Conservation (phyloP, 129 eudicot species). For the Pittosporum tobira region DNA sequence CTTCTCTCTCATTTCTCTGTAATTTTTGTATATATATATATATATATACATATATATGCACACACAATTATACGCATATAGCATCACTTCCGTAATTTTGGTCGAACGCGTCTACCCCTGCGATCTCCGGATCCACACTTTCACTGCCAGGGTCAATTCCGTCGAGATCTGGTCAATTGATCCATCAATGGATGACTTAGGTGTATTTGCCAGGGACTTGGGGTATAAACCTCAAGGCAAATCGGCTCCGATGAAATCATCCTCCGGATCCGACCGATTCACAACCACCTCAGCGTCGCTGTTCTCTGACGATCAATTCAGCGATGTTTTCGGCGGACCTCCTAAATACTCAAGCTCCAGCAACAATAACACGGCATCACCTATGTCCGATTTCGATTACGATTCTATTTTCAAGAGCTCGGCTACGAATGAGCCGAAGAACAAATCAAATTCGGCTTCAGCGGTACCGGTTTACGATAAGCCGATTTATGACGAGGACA, state of each 20-base stretch:
- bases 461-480: slow-evolving; percentile 77
- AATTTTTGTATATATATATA: not conserved
- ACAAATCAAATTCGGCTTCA: slow-evolving; percentile 24
- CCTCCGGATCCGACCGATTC: slow-evolving; percentile 34
- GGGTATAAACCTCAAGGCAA: slow-evolving; percentile 74
- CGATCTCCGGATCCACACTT: slow-evolving; percentile 12
- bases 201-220: slow-evolving; percentile 60
- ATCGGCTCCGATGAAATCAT: slow-evolving; percentile 81
- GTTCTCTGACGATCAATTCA: slow-evolving; percentile 33
- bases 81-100: not conserved
- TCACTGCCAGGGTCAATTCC: not conserved
- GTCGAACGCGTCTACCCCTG: not conserved
- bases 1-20: not conserved
- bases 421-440: slow-evolving; percentile 14
- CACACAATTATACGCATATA: too few relatives aligned
- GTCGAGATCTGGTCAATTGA: slow-evolving; percentile 37
- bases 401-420: slow-evolving; percentile 54
- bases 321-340: slow-evolving; percentile 61
- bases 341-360: slow-evolving; percentile 37
- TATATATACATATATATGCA: not conserved
- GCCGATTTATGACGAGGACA: slow-evolving; percentile 93
- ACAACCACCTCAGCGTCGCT: slow-evolving; percentile 26
- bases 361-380: slow-evolving; percentile 19
- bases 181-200: slow-evolving; percentile 64
- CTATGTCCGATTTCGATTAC: slow-evolving; percentile 48